Evolutionary conservation across 257 asterid genomes (phyloP), one percentile per base, ranked within the genome.

Genomic region (Solanum lycopersicoides): DNA sequence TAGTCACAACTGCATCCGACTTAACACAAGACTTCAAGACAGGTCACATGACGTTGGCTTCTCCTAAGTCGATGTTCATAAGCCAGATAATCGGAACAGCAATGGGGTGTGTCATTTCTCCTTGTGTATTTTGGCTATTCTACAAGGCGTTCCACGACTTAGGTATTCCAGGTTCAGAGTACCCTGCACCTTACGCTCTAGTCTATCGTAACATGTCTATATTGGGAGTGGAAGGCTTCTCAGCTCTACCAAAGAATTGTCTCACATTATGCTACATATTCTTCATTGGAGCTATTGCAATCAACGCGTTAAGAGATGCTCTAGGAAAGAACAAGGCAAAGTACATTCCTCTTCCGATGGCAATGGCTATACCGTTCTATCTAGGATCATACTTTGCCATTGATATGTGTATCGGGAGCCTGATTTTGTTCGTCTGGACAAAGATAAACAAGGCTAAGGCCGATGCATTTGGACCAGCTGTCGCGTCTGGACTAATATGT

Each of bases 71-170:
- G 74, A 93, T 94, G 95, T 93, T 94, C 42, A 87, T 94, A 44
- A 94, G 97, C 94, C 95, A 94, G 86, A 88, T 94, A n/a, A 91
- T 94, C 3, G 97, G 97, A 74, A 94, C 97, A 7, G 92, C 97
- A 53, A 94, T 94, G 87, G 97, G 97, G 20, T 94, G 97, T 35
- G 87, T 92, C 30, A 82, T 91, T 5, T 92, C 97, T 2, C 97
- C 97, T 9, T 91, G 95, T 60, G 97, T 94, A 1, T 94, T 94
- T 76, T 93, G 94, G 95, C 85, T 93, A 30, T 94, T 93, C 91
- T 94, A 88, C 88, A 87, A 90, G 77, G 97, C 97, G 1, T 93
- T 92, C 83, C 91, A 89, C 2, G 92, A 93, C 74, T 89, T 94
- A 7, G 97, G 98, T 10, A 20, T 63, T 28, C 92, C 94, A 16